phyloP scores from a whole-genome alignment of 2,329 filamentous ascomycete species.

The Botrytis cinerea region DNA sequence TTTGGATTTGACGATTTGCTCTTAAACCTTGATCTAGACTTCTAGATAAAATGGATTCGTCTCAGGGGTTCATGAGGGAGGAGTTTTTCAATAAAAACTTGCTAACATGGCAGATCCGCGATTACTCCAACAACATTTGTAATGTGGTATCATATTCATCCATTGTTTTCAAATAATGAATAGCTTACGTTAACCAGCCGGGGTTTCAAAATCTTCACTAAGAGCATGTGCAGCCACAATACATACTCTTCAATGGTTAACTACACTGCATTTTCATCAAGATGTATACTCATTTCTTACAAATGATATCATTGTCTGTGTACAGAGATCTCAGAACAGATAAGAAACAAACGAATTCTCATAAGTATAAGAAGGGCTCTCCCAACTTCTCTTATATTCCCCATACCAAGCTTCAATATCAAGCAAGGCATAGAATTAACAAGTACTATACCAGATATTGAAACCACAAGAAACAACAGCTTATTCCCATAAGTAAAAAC shows the following conservation, averaged over 20 bases:
- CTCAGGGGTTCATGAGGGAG: no score
- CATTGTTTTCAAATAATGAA: not conserved
- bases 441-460: not conserved
- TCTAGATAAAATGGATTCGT: no score
- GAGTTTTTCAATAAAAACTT: no score
- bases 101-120: no score
- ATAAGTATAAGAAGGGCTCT: not conserved
- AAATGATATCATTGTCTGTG: not conserved
- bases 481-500: not conserved
- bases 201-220: not conserved
- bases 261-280: not conserved
- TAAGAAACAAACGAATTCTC: not conserved
- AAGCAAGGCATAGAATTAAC: not conserved
- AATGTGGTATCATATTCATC: not conserved
- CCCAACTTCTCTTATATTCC: not conserved
- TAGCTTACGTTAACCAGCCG: not conserved
- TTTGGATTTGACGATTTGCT: no score
- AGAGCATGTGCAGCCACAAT: not conserved
- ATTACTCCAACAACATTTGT: not conserved
- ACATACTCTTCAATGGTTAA: fast-evolving
- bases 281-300: not conserved
- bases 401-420: not conserved
- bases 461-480: not conserved
- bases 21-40: no score
- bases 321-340: not conserved